Percentiles rank a stretch among this genome's conserved stretches.
phyloP scores from a whole-genome alignment of 305 asterid species.

The Solanum hybrid region DNA sequence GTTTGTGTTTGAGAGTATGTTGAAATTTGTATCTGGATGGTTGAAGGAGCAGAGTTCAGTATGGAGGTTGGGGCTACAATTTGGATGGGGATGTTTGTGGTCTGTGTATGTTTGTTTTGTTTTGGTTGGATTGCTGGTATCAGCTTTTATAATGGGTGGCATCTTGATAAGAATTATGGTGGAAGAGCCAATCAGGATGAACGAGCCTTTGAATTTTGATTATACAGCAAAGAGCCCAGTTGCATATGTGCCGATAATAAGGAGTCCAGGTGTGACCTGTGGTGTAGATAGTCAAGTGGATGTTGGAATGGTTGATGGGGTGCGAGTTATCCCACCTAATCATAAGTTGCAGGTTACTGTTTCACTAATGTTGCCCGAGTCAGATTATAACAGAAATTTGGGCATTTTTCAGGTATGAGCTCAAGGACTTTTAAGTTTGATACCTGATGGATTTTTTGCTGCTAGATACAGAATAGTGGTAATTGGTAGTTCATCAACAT shows the following conservation, averaged over 20 bases:
- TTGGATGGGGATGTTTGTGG: conserved; percentile 92
- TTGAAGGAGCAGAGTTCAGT: conserved; percentile 43
- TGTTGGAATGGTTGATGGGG: conserved; percentile 20
- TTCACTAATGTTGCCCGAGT: conserved; percentile 64
- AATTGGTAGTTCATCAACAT: background rate
- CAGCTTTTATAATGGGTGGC: conserved; percentile 64
- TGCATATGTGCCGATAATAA: conserved; percentile 57
- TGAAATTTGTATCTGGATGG: conserved; percentile 37
- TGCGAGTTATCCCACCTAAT: conserved; percentile 51
- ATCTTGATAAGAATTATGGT: conserved; percentile 40
- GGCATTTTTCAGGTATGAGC: conserved; percentile 82
- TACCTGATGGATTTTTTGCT: background rate
- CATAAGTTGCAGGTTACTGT: conserved; percentile 70
- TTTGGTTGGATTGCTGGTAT: conserved; percentile 49
- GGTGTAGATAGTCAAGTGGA: conserved; percentile 27
- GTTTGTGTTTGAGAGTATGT: conserved; percentile 18
- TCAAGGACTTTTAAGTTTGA: background rate
- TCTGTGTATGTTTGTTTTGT: conserved; percentile 64
- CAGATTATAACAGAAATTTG: conserved; percentile 78
- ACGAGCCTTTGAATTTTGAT: conserved; percentile 65
- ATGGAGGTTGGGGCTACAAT: conserved; percentile 63
- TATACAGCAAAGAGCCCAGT: conserved; percentile 65
- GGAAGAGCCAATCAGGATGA: conserved; percentile 66
- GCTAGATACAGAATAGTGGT: background rate
- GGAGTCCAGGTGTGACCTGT: conserved; percentile 21